Base-by-base conservation (phyloP, 306 rosid genomes). In the Alnus rubra region DNA sequence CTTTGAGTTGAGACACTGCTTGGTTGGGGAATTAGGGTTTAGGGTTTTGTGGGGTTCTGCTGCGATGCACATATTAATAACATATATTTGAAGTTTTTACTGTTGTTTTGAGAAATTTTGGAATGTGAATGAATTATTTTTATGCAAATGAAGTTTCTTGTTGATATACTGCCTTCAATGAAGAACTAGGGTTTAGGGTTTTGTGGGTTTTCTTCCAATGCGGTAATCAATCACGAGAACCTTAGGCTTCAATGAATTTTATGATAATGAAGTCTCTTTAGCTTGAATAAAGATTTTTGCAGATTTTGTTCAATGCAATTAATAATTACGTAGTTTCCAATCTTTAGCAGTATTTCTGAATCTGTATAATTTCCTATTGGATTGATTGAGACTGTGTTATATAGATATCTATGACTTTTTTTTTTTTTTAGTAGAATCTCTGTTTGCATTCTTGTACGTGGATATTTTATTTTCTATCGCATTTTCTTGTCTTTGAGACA, bases 101-200 rank as follows among this genome's bases (percentile, higher is more conserved):
- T 15, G 1, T 45, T 64, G 0, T 35, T 37, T 64, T 31, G 48
- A 35, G 48, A 37, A 64, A 3, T 5, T 74, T 74, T 74, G 60
- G 16, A 55, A 42, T 11, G 11, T 4, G 18, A 39, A 49, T 18
- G 28, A 78, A 8, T 16, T 4, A 33, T 48, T 19, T 64, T 18
- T 7, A 76, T 52, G 56, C 15, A 52, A 73, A 28, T 71, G 37
- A 23, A 69, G 11, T 19, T 39, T 15, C 33, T 69, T 13, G 64
- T 83, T 33, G 62, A 59, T 60, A 33, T 31, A 18, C 60, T 63
- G 60, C 42, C 42, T 55, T 16, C 59, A 33, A 13, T 73, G 69
- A 45, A 33, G 58, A 37, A 42, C 45, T 42, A 42, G 45, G 8
- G 8, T 42, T 59, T 62, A 70, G 78, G 89, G 83, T 82, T 87